A percentile compares a stretch with the other conserved stretches of the same genome.
Evolutionary conservation across 805 yeast species (phyloP).

Genomic region (Zygosaccharomyces kombuchaensis): DNA sequence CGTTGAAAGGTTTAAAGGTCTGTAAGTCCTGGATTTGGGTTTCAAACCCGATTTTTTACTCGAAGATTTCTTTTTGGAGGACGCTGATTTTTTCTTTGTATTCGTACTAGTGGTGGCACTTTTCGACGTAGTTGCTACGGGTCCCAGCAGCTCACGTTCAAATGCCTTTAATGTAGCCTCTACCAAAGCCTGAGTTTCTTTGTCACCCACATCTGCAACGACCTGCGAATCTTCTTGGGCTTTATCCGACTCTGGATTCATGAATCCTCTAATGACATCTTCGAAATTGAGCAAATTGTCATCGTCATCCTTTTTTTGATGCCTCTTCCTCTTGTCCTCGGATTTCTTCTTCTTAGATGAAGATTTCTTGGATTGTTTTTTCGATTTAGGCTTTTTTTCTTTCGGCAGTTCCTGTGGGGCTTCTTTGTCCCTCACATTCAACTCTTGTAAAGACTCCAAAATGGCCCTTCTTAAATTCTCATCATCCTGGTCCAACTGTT

Average conservation of each 20-base stretch:
- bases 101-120: constrained; percentile 1
- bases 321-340: constrained; percentile 14
- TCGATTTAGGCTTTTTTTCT: constrained; percentile 11
- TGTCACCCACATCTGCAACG: constrained; percentile 19
- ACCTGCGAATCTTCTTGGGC: constrained; percentile 4
- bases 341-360: constrained; percentile 18
- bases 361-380: constrained; percentile 18
- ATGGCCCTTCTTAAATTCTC: constrained; percentile 34
- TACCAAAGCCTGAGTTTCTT: constrained; percentile 34
- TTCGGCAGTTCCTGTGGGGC: constrained; percentile 3
- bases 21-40: neutral
- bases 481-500: constrained; percentile 33
- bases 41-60: constrained; percentile 2
- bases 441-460: constrained; percentile 28
- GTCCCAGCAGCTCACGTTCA: constrained; percentile 28
- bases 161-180: constrained; percentile 35
- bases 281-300: constrained; percentile 28
- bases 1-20: neutral
- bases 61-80: constrained; percentile 6
- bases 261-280: constrained; percentile 31
- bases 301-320: constrained; percentile 10
- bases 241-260: constrained; percentile 22
- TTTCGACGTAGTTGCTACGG: constrained; percentile 8
- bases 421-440: constrained; percentile 14
- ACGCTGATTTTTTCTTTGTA: constrained; percentile 7